Evolutionary conservation across 2,329 filamentous ascomycete species (phyloP), one percentile per base, ranked within the genome.

Genomic region (Sporothrix variecibatus): DNA sequence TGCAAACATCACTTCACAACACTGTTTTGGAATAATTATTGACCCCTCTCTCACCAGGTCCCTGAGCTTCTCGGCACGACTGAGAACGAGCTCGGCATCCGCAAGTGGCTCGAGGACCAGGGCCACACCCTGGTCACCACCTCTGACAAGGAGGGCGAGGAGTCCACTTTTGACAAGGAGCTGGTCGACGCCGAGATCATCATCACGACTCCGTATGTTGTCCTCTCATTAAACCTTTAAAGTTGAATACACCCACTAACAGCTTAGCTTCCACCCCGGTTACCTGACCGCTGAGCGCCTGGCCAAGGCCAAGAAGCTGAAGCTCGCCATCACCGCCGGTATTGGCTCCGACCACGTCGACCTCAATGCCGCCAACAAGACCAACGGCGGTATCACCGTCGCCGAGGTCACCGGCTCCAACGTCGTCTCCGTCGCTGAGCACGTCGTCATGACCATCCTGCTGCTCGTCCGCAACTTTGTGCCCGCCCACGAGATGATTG

Each of bases 371-470:
- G 96, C 96, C 84, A 98, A 98, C 92, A 95, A 92, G 87, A 98
- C 95, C 86, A 99, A 99, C 84, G 95, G 95, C 81, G 96, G 96
- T 82, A 87, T 98, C 86, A 99, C 95, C 79, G 96, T 99, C 76
- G 95, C 94, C 77, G 96, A 99, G 85, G 96, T 99, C 78, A 99
- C 96, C 11, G 96, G 96, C 82, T 97, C 93, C 86, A 99, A 99
- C 84, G 96, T 99, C 80, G 95, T 98, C 80, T 98, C 96, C 71
- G 96, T 99, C 77, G 96, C 96, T 75, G 96, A 99, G 90, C 96
- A 99, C 87, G 96, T 99, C 80, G 86, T 99, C 86, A 98, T 99
- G 96, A 99, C 96, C 83, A 98, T 98, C 85, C 93, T 99, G 71
- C 85, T 92, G 78, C 92, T 99, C 72, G 92, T 98, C 83, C 95